Evolutionary conservation across 2,329 filamentous ascomycete species (phyloP).

Genomic region (Hymenoscyphus occultus): DNA sequence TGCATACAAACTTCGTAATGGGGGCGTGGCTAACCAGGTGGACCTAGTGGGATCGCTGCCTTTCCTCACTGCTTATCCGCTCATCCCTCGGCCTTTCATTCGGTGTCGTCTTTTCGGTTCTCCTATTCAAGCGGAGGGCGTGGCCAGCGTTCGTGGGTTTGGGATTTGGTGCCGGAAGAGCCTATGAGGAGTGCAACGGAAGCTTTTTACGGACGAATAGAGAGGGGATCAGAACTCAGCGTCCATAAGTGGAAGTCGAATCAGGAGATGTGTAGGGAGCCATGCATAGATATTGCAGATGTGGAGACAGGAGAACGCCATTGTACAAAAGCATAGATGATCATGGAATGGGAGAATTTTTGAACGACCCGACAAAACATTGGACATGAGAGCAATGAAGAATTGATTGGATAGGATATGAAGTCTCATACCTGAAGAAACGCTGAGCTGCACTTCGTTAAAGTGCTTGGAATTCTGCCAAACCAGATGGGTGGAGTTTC

Average conservation of each 20-base stretch:
- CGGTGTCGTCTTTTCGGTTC: constrained; percentile 96
- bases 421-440: not conserved
- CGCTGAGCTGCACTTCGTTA: not conserved
- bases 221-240: constrained; percentile 33
- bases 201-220: constrained; percentile 34
- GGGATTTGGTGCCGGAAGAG: constrained; percentile 92
- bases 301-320: constrained; percentile 16
- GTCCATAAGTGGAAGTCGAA: constrained; percentile 20
- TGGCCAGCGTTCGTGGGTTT: constrained; percentile 96
- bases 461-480: not conserved
- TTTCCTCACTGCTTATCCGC: constrained; percentile 96
- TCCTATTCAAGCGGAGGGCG: constrained; percentile 95
- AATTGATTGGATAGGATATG: not conserved
- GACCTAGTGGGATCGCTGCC: constrained; percentile 90
- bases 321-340: constrained; percentile 31
- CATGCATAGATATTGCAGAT: constrained; percentile 3
- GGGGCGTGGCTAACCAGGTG: not conserved
- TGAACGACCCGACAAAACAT: not conserved
- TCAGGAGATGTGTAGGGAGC: not conserved
- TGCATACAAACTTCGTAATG: not conserved
- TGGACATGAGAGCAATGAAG: not conserved
- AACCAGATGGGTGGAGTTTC: not conserved
- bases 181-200: constrained; percentile 94
- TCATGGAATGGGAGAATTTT: constrained; percentile 11
- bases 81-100: constrained; percentile 94